Base-by-base conservation (phyloP, 164 flowering plant species). In the Litsea cubeba region DNA sequence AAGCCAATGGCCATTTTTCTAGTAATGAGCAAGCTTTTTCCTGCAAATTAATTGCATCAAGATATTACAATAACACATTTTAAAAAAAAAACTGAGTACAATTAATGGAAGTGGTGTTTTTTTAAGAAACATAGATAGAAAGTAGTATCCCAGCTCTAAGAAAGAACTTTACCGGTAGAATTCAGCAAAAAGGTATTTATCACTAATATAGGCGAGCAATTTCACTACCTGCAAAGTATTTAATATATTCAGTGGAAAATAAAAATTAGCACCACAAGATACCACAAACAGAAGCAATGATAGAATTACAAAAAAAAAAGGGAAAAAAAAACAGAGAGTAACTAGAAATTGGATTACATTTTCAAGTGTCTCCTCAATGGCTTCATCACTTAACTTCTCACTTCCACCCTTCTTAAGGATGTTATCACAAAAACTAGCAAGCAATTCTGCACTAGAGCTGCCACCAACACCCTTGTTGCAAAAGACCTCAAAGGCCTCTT, bases 171-270 rank as follows among this genome's bases (percentile, higher is more conserved):
- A 91, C 99, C 99, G 87, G 73, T 91, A 92, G 72, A 95, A 91
- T 75, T 95, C 99, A 0, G 96, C 97, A 80, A 95, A 95, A 12
- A 95, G 84, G 75, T 95, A 98, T 75, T 95, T 95, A 75, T 95
- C 98, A 68, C 94, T 90, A 66, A 93, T 88, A 80, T 95, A 95
- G n/a, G 92, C 95, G 72, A 95, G 98, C 69, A 95, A 83, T 86
- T 89, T 91, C 5, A 95, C 99, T 3, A 91, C 93, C 98, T 94
- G 83, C 75, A 79, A 17, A 79, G 25, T 3, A 49, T 65, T 25
- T 32, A 25, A 57, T 65, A 76, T 69, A 73, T n/a, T 25, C 68
- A 77, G 62, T n/a, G 35, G 32, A 6, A 11, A 50, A 30, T 69
- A 71, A 28, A 70, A 50, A 60, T 0, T n/a, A 67, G 30, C 6